Evolutionary conservation across 2,329 filamentous ascomycete genomes (phyloP).

Genomic region (Cryphonectria naterciae): DNA sequence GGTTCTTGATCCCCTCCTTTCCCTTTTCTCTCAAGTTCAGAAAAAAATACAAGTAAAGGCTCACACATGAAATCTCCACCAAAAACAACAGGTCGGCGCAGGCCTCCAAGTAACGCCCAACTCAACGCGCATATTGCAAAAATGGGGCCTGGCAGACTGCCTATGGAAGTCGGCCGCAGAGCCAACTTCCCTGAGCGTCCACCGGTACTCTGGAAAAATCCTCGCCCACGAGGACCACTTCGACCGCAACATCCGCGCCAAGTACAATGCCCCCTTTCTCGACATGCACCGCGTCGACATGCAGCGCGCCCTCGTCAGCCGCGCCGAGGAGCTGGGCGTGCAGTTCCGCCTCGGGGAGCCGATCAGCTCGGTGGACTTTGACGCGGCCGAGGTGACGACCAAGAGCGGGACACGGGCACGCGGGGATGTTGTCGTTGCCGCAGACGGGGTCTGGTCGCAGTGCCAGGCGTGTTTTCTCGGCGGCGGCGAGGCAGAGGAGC

Average conservation of each 20-base stretch:
- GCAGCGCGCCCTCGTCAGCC: slow-evolving; percentile 55
- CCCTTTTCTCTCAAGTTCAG: too few relatives aligned
- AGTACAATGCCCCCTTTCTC: slow-evolving; percentile 37
- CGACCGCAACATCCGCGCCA: slow-evolving; percentile 33
- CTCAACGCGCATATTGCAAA: slow-evolving; percentile 35
- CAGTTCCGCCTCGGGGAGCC: slow-evolving; percentile 52
- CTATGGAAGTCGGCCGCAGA: slow-evolving; percentile 34
- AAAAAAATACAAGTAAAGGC: too few relatives aligned
- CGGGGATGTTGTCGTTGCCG: slow-evolving; percentile 63
- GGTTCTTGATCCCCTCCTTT: too few relatives aligned
- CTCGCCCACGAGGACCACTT: slow-evolving; percentile 38
- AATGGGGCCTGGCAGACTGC: slow-evolving; percentile 32
- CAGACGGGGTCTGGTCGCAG: slow-evolving; percentile 67
- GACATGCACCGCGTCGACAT: slow-evolving; percentile 64
- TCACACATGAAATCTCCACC: too few relatives aligned
- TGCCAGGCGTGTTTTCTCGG: slow-evolving; percentile 55
- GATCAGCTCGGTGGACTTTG: slow-evolving; percentile 53
- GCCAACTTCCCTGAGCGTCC: slow-evolving; percentile 35
- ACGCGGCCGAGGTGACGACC: slow-evolving; percentile 46
- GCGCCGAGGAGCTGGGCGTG: slow-evolving; percentile 58
- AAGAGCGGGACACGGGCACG: slow-evolving; percentile 42
- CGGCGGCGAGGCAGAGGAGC: slow-evolving; percentile 38
- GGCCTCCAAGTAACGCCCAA: slow-evolving; percentile 39
- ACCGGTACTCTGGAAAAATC: slow-evolving; percentile 36
- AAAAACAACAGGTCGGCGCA: slow-evolving; percentile 29